Evolutionary conservation across 805 yeast species (phyloP), one percentile per base, ranked within the genome.

Genomic region (Candida chauliodis): DNA sequence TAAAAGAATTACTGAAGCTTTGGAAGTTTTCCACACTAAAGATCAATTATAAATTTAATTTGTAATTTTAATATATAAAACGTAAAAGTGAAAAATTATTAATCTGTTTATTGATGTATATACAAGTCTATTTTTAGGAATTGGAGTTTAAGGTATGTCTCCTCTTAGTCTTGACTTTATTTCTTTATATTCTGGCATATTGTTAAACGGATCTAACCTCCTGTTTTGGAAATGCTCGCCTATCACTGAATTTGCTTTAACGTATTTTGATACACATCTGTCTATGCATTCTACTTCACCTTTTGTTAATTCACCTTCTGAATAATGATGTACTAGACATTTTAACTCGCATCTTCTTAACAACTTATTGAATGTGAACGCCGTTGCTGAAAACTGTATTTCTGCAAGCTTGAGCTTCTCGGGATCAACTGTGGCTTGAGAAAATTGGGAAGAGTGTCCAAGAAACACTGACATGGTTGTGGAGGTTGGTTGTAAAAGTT

Each of bases 241-340:
- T 21, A 86, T 65, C 37, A 73, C 55, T 31, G 76, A 59, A 56
- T 82, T 89, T 32, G 89, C 81, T 50, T 73, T 73, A 67, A 88
- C 85, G 59, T 81, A 89, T 59, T 90, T 90, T 46, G 79, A 62
- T 30, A 85, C 91, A 63, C 98, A 90, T 43, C 97, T 69, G 58
- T 89, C 96, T 8, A 86, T 64, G 57, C 97, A 91, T 31, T 77
- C 73, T 42, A 71, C 61, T 56, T 90, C 97, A 25, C 96, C 97
- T 52, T 89, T 88, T 46, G 78, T 79, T 38, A 90, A 66, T 18
- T 91, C 97, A 8, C 76, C 72, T 51, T 91, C 98, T 11, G 87
- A 86, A 61, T 84, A 90, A 46, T 82, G 85, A n/a, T 71, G 76
- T n/a, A 84, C 81, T 28, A 93, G 73, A 61, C 99, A 93, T 59